A percentile compares a stretch with the other conserved stretches of the same genome.
Evolutionary conservation across 2,329 filamentous ascomycete genomes (phyloP).

Genomic region (Claviceps pusilla): DNA sequence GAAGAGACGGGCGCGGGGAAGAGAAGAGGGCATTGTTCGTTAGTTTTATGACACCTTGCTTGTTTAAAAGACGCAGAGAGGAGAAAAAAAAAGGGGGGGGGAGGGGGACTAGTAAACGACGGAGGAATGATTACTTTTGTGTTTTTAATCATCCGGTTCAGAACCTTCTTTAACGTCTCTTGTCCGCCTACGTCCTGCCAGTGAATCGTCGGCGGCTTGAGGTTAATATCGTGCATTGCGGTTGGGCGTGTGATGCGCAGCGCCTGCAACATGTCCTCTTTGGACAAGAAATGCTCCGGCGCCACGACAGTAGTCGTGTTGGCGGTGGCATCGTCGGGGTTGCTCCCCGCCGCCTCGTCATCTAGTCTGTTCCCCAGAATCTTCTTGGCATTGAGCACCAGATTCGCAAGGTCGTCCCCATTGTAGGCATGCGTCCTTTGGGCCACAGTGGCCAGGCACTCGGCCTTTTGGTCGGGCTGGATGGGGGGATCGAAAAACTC

Average conservation of each 20-base stretch:
- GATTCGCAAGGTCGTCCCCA: slow-evolving; percentile 54
- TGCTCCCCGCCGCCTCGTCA: slow-evolving; percentile 4
- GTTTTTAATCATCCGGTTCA: slow-evolving; percentile 35
- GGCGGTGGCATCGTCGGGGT: not conserved
- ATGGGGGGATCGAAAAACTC: slow-evolving; percentile 38
- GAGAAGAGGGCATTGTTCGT: not conserved
- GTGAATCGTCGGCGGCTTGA: slow-evolving; percentile 71
- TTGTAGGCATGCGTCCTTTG: slow-evolving; percentile 79
- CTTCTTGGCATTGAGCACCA: slow-evolving; percentile 30
- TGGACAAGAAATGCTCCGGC: slow-evolving; percentile 16
- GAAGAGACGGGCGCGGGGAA: too few relatives aligned
- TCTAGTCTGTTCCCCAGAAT: slow-evolving; percentile 14
- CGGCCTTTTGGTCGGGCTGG: slow-evolving; percentile 31
- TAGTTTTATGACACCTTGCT: not conserved
- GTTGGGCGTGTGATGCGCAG: slow-evolving; percentile 59
- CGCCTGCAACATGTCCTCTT: slow-evolving; percentile 47
- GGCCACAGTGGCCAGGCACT: slow-evolving; percentile 44
- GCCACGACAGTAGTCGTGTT: not conserved
- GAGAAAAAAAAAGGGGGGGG: too few relatives aligned
- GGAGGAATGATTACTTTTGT: slow-evolving; percentile 13
- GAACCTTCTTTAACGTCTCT: slow-evolving; percentile 51
- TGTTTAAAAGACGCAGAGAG: not conserved
- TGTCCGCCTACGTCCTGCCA: slow-evolving; percentile 87
- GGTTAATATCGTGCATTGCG: slow-evolving; percentile 76
- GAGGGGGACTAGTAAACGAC: not conserved